Percentiles rank a stretch among this genome's conserved stretches.
These are phyloP conservation scores for Pseudonitzschia multiseries DNA, from an alignment of 108 stramenopile species.

Conservation along the genomic window DNA sequence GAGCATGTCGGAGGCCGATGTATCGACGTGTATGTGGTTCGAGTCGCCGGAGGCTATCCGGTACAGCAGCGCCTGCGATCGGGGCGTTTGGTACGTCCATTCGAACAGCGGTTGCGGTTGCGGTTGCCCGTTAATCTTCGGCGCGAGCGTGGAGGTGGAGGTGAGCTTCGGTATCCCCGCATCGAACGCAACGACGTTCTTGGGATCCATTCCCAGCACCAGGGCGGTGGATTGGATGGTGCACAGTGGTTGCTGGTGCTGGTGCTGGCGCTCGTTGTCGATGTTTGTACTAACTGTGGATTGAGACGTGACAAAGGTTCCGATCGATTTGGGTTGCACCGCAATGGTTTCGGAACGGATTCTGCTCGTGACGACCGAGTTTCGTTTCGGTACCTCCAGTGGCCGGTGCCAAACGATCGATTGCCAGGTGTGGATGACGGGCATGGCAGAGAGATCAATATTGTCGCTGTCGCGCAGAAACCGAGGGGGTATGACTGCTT, in stretches of 20 bases:
- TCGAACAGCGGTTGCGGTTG: slow-evolving; percentile 16
- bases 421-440: slow-evolving; percentile 73
- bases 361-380: neutral
- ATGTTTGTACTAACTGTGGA: slow-evolving; percentile 7
- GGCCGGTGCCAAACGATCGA: slow-evolving; percentile 48
- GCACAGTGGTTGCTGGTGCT: slow-evolving; percentile 29
- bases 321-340: slow-evolving; percentile 63
- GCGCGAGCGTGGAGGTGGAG: neutral
- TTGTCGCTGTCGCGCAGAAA: slow-evolving; percentile 26
- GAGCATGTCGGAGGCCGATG: slow-evolving; percentile 30
- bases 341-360: slow-evolving; percentile 25
- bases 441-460: slow-evolving; percentile 26
- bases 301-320: slow-evolving; percentile 76
- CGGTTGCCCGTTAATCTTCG: neutral
- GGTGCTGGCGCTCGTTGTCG: neutral
- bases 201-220: slow-evolving; percentile 48
- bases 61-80: slow-evolving; percentile 80
- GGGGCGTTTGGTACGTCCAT: slow-evolving; percentile 45
- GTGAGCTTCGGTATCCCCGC: slow-evolving; percentile 18
- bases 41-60: slow-evolving; percentile 87
- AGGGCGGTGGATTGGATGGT: slow-evolving; percentile 64
- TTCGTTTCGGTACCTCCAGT: slow-evolving; percentile 14
- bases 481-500: slow-evolving; percentile 35
- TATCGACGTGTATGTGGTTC: slow-evolving; percentile 83
- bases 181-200: slow-evolving; percentile 39